Evolutionary conservation across 176 grass and related monocot genomes (phyloP).

Genomic region (Oryza rufipogon): DNA sequence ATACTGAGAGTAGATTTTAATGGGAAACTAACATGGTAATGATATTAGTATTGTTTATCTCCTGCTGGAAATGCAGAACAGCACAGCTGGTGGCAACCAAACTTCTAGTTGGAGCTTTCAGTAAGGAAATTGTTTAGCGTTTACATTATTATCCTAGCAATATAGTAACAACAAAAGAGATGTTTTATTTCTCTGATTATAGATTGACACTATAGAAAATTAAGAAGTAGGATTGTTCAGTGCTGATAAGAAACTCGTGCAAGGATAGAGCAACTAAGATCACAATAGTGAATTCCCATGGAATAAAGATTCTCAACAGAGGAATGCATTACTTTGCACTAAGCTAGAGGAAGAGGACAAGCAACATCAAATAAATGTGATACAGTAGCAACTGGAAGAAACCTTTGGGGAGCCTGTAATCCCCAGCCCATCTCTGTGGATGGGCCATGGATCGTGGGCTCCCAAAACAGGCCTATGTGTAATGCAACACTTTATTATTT

Average conservation of each 20-base stretch:
- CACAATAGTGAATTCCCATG: not conserved
- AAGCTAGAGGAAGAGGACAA: not conserved
- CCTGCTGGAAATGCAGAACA: not conserved
- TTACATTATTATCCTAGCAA: not conserved
- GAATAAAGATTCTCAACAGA: not conserved
- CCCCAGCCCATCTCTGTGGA: not conserved
- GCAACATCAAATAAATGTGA: constrained; percentile 15
- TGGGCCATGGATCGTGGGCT: not conserved
- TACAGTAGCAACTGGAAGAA: not conserved
- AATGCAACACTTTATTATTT: not conserved
- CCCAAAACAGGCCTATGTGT: not conserved
- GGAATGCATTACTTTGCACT: not conserved
- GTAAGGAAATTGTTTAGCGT: not conserved
- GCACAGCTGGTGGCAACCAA: not conserved
- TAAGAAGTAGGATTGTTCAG: not conserved
- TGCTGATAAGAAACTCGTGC: not conserved
- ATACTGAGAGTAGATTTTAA: not conserved
- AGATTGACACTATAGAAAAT: not conserved
- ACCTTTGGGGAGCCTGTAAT: not conserved
- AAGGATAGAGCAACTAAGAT: not conserved
- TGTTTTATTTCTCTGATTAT: not conserved
- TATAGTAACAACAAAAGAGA: not conserved
- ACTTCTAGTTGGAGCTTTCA: not conserved
- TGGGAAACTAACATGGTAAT: constrained; percentile 2
- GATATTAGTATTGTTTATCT: not conserved